Conservation (phyloP, 345 rosid species). For the Ceriops tagal region DNA sequence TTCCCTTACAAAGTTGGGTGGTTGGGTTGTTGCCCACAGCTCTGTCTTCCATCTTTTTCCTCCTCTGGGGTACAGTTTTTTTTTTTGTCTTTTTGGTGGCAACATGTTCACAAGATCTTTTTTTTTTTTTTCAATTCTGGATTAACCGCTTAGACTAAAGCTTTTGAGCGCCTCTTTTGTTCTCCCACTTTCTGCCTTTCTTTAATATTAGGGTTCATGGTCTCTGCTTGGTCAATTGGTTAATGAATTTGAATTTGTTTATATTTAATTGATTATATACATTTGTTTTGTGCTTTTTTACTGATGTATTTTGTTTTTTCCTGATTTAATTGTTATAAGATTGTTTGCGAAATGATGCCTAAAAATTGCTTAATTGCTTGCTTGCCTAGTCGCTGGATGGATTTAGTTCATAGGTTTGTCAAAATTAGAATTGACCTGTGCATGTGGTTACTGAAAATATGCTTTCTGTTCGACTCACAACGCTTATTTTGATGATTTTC, state of each 20-base stretch:
- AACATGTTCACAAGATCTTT: neutral
- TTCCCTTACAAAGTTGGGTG: no score
- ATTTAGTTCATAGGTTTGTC: neutral
- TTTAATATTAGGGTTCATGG: conserved; percentile 29
- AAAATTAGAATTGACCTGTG: neutral
- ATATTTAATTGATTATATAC: neutral
- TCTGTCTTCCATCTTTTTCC: no score
- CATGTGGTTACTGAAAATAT: neutral
- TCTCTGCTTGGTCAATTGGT: neutral
- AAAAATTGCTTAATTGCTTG: no score
- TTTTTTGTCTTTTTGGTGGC: no score
- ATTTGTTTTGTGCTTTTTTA: neutral
- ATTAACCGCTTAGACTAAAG: neutral
- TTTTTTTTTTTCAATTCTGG: neutral
- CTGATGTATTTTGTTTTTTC: neutral
- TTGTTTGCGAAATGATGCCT: no score
- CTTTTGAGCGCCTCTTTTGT: no score
- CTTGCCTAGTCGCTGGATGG: no score
- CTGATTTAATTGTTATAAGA: no score
- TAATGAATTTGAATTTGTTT: neutral
- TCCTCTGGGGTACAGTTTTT: no score
- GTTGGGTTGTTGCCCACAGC: no score
- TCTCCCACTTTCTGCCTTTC: neutral
- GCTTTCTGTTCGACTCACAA: no score
- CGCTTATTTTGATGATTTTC: no score